phyloP scores from a whole-genome alignment of 1,139 yeast species.

The Scheffersomyces quercinus region DNA sequence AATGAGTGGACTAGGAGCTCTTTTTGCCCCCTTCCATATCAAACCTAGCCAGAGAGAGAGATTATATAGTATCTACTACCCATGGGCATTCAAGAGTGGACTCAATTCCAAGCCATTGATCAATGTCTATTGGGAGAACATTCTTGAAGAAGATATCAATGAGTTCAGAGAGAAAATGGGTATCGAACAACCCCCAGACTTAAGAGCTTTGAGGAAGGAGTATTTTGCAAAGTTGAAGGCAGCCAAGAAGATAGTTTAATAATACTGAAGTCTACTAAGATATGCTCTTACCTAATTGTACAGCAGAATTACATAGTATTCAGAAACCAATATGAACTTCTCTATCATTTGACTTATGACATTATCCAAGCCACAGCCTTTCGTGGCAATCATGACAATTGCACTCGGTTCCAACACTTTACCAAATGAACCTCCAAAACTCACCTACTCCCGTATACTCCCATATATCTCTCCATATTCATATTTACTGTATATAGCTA shows the following conservation, averaged over 20 bases:
- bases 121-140: conserved; percentile 91
- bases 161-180: conserved; percentile 75
- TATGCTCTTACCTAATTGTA: too few species aligned
- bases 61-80: conserved; percentile 69
- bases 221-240: conserved; percentile 34
- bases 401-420: too few species aligned
- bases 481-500: too few species aligned
- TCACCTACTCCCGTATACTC: too few species aligned
- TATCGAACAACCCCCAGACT: conserved; percentile 73
- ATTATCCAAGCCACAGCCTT: too few species aligned
- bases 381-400: too few species aligned
- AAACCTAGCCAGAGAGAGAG: conserved; percentile 54
- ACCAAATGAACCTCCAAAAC: too few species aligned
- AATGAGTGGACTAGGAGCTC: conserved; percentile 91
- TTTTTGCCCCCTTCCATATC: conserved; percentile 74
- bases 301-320: too few species aligned
- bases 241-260: conserved; percentile 15
- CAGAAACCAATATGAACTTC: too few species aligned
- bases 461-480: too few species aligned
- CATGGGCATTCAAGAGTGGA: conserved; percentile 87
- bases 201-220: conserved; percentile 59
- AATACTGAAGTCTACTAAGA: too few species aligned
- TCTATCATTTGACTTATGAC: too few species aligned
- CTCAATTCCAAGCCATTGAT: conserved; percentile 72
- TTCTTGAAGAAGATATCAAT: conserved; percentile 68